Base-by-base conservation (phyloP, 768 basidiomycete species). In the Lentinus tigrinus region DNA sequence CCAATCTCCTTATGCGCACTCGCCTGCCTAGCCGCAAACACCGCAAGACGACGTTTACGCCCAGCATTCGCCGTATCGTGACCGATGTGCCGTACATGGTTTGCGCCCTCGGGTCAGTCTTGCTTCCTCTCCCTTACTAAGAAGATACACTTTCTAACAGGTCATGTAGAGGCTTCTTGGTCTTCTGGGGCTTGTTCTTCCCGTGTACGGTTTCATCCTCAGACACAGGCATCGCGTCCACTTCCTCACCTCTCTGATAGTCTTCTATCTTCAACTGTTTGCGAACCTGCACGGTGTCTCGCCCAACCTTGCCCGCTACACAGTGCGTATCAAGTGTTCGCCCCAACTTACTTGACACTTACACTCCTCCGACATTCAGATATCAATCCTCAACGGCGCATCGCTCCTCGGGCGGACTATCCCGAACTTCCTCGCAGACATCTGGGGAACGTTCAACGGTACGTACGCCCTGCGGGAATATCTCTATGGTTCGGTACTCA, bases 401-500 rank as follows among this genome's bases (percentile, higher is more conserved):
- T 80, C 80, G 13, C 67, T 85, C 24, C 72, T 82, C 58, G 85
- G 85, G 21, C 76, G 85, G 44, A 79, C 77, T 4, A 54, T 86
- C 1, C 84, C 84, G 0, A 84, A 84, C 67, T 71, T 81, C 52
- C 56, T 81, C 44, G 82, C 80, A n/a, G 82, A 84, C 63, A 61
- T 64, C 13, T 75, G 72, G 63, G 83, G 83, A 0, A 75, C 77
- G 11, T 66, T 84, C 50, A 84, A 83, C 64, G 28, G 28, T 31
- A 10, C 28, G 10, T 31, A 31, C n/a, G n/a, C n/a, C n/a, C n/a
- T n/a, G n/a, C n/a, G n/a, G n/a, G n/a, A n/a, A n/a, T n/a, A n/a
- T n/a, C n/a, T n/a, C n/a, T n/a, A n/a, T n/a, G n/a, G n/a, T n/a
- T n/a, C n/a, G n/a, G n/a, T n/a, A n/a, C n/a, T n/a, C n/a, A n/a